These are phyloP conservation scores for Fusarium foetens DNA, from an alignment of 2,329 filamentous ascomycete species.

Conservation along the genomic window DNA sequence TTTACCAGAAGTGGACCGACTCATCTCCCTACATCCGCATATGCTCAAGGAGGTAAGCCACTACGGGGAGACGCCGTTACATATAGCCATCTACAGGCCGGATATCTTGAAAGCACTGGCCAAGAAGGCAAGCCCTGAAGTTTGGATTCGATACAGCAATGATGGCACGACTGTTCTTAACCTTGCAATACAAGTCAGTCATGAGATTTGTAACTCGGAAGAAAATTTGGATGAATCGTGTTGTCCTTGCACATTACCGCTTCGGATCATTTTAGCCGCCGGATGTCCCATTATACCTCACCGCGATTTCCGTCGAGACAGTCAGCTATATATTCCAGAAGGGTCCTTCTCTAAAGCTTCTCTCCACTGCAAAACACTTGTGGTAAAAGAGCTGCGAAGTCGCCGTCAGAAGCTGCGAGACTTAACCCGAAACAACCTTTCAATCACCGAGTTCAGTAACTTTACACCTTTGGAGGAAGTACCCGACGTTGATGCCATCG, in stretches of 20 bases:
- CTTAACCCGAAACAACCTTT: neutral
- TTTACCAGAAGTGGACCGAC: accelerated
- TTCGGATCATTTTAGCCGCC: neutral
- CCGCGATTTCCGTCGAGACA: neutral
- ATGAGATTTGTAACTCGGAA: accelerated
- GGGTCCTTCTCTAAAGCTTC: neutral
- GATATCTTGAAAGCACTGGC: neutral
- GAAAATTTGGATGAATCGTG: accelerated
- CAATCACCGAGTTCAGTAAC: accelerated
- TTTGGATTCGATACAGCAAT: accelerated
- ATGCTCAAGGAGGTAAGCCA: accelerated
- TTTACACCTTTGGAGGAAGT: accelerated
- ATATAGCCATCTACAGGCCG: accelerated
- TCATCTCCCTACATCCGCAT: accelerated
- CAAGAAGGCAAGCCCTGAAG: accelerated
- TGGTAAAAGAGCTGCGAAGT: neutral
- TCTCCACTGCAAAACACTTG: neutral
- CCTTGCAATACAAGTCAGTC: accelerated
- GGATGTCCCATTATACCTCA: neutral
- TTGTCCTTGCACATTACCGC: neutral
- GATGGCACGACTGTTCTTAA: accelerated
- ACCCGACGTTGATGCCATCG: accelerated
- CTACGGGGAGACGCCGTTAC: neutral
- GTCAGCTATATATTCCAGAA: too few species aligned
- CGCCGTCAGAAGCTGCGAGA: accelerated